Percentiles rank a stretch among this genome's conserved stretches.
phyloP scores from a whole-genome alignment of 495 filamentous ascomycete species.

The Aspergillus affinis region DNA sequence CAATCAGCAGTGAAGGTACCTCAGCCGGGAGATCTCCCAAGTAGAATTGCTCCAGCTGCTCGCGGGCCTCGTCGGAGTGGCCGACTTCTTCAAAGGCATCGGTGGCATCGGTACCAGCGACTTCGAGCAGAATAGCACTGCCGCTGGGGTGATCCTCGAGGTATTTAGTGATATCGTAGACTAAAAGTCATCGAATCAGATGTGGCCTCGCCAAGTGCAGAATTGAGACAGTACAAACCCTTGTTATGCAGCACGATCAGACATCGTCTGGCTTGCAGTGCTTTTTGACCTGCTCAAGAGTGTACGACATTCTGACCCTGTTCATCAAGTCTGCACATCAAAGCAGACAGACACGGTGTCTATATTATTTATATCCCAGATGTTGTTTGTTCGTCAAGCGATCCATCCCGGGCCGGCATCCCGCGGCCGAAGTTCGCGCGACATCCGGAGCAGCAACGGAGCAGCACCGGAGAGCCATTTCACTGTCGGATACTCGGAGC shows the following conservation, averaged over 20 bases:
- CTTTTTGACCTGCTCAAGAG: slow-evolving; percentile 24
- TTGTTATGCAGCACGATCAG: slow-evolving; percentile 50
- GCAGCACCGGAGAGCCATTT: too few relatives aligned
- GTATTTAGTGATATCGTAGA: slow-evolving; percentile 54
- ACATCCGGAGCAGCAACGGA: slow-evolving; percentile 16
- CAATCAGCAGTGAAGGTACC: slow-evolving; percentile 4
- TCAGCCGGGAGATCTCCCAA: slow-evolving; percentile 23
- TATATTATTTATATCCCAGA: slow-evolving; percentile 14
- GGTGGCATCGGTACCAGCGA: slow-evolving; percentile 54
- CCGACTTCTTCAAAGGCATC: slow-evolving; percentile 52
- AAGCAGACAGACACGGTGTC: not conserved
- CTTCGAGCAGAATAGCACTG: slow-evolving; percentile 42
- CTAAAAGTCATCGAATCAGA: slow-evolving; percentile 20
- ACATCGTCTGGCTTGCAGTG: slow-evolving; percentile 32
- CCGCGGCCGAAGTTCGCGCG: slow-evolving; percentile 11
- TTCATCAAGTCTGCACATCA: not conserved
- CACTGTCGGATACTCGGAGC: too few relatives aligned
- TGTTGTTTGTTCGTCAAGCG: not conserved
- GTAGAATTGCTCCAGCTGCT: slow-evolving; percentile 24
- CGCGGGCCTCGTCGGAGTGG: slow-evolving; percentile 51
- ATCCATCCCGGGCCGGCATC: not conserved
- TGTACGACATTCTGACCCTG: slow-evolving; percentile 16
- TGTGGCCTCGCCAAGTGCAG: not conserved
- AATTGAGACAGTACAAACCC: slow-evolving; percentile 25
- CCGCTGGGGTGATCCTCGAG: slow-evolving; percentile 57